Percentiles rank a stretch among this genome's conserved stretches.
These are phyloP conservation scores for Phialophora tarda DNA, from an alignment of 2,329 filamentous ascomycete genomes.

Conservation along the genomic window DNA sequence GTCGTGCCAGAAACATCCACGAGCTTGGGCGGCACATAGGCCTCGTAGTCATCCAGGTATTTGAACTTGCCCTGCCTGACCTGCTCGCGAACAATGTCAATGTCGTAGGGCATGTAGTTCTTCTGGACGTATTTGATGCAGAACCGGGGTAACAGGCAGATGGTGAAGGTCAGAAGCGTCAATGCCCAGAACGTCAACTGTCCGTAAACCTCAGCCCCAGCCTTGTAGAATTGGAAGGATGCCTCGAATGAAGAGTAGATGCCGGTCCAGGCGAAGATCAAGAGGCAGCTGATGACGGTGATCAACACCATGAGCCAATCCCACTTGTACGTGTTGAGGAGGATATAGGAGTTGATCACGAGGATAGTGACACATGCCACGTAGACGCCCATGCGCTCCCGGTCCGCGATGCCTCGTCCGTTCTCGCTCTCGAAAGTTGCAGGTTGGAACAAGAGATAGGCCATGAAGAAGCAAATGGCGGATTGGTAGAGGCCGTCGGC, in stretches of 20 bases:
- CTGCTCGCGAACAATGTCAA: conserved; percentile 96
- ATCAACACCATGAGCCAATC: conserved; percentile 93
- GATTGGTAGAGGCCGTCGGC: conserved; percentile 93
- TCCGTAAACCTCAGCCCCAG: conserved; percentile 78
- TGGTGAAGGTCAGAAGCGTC: conserved; percentile 75
- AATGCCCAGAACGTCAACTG: conserved; percentile 86
- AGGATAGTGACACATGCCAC: conserved; percentile 83
- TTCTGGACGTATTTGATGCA: conserved; percentile 87
- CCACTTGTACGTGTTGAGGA: conserved; percentile 97
- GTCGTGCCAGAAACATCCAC: conserved; percentile 60
- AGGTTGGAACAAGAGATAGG: conserved; percentile 76
- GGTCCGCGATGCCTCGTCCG: conserved; percentile 77
- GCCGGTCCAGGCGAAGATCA: conserved; percentile 96
- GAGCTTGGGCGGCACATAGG: conserved; percentile 56
- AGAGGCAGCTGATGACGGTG: conserved; percentile 77
- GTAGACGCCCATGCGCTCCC: conserved; percentile 83
- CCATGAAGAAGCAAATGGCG: conserved; percentile 89
- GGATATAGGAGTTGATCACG: conserved; percentile 90
- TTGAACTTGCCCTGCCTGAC: conserved; percentile 81
- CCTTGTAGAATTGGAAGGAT: conserved; percentile 73
- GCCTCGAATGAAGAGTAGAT: conserved; percentile 72
- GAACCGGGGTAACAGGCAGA: conserved; percentile 88
- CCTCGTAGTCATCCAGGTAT: conserved; percentile 66
- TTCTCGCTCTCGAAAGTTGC: conserved; percentile 72
- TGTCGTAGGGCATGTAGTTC: conserved; percentile 88